These are phyloP conservation scores for Apophysomyces elegans DNA, from an alignment of 371 early-diverging fungal genomes.

Conservation along the genomic window DNA sequence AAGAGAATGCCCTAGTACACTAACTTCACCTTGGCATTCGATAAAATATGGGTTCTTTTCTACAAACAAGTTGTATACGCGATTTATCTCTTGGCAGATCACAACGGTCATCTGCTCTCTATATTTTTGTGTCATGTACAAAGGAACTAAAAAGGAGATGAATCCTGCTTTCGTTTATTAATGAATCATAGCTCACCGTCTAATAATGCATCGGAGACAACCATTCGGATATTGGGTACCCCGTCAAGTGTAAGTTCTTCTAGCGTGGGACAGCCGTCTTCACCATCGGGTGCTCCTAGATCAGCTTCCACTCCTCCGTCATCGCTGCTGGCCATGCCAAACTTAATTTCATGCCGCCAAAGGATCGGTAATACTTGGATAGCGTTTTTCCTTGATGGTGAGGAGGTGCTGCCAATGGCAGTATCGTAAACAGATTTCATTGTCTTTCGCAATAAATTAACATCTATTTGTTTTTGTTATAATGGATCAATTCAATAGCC, in stretches of 20 bases:
- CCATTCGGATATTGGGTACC: constrained; percentile 79
- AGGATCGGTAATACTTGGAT: constrained; percentile 84
- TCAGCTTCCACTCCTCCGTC: constrained; percentile 54
- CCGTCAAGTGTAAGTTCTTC: constrained; percentile 81
- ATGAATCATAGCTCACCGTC: constrained; percentile 58
- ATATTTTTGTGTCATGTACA: constrained; percentile 84
- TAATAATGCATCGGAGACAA: constrained; percentile 81
- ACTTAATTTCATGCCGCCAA: constrained; percentile 80
- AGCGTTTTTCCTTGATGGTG: constrained; percentile 46
- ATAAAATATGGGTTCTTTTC: constrained; percentile 76
- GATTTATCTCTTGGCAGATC: constrained; percentile 75
- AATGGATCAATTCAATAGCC: not conserved
- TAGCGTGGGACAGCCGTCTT: constrained; percentile 68
- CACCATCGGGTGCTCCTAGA: constrained; percentile 55
- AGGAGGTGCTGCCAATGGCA: constrained; percentile 28
- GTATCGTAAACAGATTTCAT: constrained; percentile 58
- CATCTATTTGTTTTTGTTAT: constrained; percentile 47
- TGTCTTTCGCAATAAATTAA: constrained; percentile 69
- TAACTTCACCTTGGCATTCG: constrained; percentile 68
- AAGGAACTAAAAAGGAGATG: constrained; percentile 54
- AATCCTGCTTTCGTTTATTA: not conserved
- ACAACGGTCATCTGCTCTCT: constrained; percentile 79
- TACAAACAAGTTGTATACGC: constrained; percentile 69
- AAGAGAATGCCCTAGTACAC: constrained; percentile 81
- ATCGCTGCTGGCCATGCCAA: constrained; percentile 66